phyloP scores from a whole-genome alignment of 1,139 yeast species.

The Yamadazyma triangularis region DNA sequence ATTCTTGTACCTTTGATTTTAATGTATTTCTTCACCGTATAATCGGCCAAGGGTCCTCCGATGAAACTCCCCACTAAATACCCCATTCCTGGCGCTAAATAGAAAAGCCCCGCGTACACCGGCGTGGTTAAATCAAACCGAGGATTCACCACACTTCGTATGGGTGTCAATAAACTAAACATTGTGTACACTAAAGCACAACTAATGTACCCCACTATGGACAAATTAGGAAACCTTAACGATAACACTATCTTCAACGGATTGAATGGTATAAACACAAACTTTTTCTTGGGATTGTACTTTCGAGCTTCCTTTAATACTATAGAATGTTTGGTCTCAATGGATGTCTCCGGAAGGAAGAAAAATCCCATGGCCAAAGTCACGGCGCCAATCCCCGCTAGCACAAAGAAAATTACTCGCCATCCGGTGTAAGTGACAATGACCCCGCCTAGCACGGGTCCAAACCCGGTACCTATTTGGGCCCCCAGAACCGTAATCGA shows the following conservation, averaged over 20 bases:
- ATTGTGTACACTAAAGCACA: constrained; percentile 38
- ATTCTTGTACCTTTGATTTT: constrained; percentile 34
- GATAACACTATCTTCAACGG: constrained; percentile 36
- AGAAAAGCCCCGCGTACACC: constrained; percentile 43
- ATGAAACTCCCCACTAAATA: constrained; percentile 40
- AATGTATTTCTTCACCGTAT: constrained; percentile 35
- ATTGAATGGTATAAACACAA: constrained; percentile 34
- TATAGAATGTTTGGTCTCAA: neutral
- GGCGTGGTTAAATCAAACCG: constrained; percentile 42
- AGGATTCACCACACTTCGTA: constrained; percentile 48
- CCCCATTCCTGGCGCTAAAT: constrained; percentile 49
- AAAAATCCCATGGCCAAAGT: constrained; percentile 22
- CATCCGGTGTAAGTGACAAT: constrained; percentile 42
- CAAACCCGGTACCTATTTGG: constrained; percentile 44
- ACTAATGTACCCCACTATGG: constrained; percentile 38
- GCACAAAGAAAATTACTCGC: constrained; percentile 45
- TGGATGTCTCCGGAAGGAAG: constrained; percentile 37
- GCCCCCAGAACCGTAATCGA: constrained; percentile 39
- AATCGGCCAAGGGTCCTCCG: constrained; percentile 49
- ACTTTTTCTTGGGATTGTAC: constrained; percentile 19
- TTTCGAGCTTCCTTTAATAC: neutral
- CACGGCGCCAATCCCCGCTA: constrained; percentile 32
- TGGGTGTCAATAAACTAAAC: constrained; percentile 48
- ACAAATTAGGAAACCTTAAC: constrained; percentile 32
- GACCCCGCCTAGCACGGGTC: constrained; percentile 42